A percentile compares a stretch with the other conserved stretches of the same genome.
Conservation (phyloP, 2,329 filamentous ascomycete species). For the Knoxdaviesia capensis region DNA sequence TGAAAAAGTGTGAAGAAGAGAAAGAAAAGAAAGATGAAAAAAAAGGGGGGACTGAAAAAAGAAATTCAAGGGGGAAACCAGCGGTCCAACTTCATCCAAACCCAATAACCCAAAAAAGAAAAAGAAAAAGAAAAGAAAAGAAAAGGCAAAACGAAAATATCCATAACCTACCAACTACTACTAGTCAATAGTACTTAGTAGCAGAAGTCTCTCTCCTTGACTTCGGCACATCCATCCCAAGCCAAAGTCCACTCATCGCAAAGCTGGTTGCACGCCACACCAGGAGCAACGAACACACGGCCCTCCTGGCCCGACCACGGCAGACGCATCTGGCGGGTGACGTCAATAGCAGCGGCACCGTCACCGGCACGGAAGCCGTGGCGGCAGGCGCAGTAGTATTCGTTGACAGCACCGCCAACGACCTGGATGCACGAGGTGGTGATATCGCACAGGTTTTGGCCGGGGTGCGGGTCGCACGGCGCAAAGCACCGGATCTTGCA, state of each 20-base stretch:
- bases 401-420: neutral
- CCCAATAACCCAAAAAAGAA: neutral
- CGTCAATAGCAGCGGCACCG: neutral
- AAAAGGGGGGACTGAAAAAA: neutral
- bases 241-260: neutral
- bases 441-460: neutral
- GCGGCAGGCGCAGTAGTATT: constrained; percentile 1
- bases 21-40: neutral
- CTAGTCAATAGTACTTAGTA: neutral
- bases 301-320: neutral
- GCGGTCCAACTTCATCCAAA: neutral
- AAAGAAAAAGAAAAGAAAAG: neutral
- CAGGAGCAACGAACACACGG: constrained; percentile 1
- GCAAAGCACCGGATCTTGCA: neutral
- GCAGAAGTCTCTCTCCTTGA: neutral
- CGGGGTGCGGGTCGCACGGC: neutral
- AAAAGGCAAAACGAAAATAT: neutral
- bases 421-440: neutral
- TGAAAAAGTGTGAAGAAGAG: no score
- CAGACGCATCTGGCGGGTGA: neutral
- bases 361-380: neutral
- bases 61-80: neutral
- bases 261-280: neutral
- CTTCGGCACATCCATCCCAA: neutral
- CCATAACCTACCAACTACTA: neutral